A percentile compares a stretch with the other conserved stretches of the same genome.
phyloP scores from a whole-genome alignment of 495 filamentous ascomycete genomes.

The Hapsidospora chrysogenum region DNA sequence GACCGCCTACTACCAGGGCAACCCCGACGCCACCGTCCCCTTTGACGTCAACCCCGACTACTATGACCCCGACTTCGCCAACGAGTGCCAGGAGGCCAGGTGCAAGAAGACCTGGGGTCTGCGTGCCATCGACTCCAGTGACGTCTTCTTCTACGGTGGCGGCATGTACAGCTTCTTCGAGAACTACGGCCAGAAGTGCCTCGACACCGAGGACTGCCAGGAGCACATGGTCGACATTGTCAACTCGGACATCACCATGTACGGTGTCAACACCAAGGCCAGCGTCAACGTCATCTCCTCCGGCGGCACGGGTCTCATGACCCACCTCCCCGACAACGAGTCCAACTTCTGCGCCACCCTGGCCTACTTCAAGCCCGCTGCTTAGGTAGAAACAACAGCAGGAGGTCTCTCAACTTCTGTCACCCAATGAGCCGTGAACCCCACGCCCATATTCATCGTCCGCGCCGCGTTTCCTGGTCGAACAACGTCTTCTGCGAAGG shows the following conservation, averaged over 20 bases:
- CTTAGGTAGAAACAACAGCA: no score
- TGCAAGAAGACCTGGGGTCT: slow-evolving; percentile 79
- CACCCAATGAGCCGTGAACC: no score
- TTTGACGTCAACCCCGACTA: slow-evolving; percentile 45
- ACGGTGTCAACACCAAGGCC: slow-evolving; percentile 76
- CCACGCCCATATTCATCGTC: no score
- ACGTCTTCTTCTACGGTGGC: slow-evolving; percentile 58
- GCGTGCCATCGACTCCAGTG: slow-evolving; percentile 50
- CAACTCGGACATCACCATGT: slow-evolving; percentile 49
- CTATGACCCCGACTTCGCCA: slow-evolving; percentile 60
- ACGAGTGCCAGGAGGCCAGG: slow-evolving; percentile 37
- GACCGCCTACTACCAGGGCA: slow-evolving; percentile 82
- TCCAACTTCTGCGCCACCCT: slow-evolving; percentile 66
- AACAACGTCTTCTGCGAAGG: no score
- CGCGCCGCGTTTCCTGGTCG: no score
- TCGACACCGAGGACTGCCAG: slow-evolving; percentile 64
- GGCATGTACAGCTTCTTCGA: slow-evolving; percentile 80
- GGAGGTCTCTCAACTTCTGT: no score
- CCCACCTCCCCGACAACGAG: slow-evolving; percentile 47
- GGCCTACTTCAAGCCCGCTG: slow-evolving; percentile 30
- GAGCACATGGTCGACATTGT: slow-evolving; percentile 76
- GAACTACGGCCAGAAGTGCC: slow-evolving; percentile 67
- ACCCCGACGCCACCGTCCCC: slow-evolving; percentile 56
- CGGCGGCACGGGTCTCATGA: slow-evolving; percentile 24
- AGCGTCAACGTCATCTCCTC: slow-evolving; percentile 69